Percentiles rank a stretch among this genome's conserved stretches.
phyloP scores from a whole-genome alignment of 192 early-diverging fungal species.

The Pecoramyces ruminantium region DNA sequence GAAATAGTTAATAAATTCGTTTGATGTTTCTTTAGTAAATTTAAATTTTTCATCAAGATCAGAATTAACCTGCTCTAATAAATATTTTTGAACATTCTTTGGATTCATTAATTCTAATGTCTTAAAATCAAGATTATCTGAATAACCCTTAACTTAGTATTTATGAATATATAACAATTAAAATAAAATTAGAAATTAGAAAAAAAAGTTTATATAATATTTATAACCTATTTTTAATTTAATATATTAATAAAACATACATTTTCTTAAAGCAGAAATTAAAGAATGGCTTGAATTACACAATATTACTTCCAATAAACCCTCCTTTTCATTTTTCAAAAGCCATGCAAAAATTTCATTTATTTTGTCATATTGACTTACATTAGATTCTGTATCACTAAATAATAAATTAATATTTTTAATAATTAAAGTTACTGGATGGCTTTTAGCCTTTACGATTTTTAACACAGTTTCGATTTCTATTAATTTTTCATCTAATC shows the following conservation, averaged over 20 bases:
- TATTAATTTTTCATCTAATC: not conserved
- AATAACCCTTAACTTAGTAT: not conserved
- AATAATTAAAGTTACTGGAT: not conserved
- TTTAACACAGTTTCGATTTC: not conserved
- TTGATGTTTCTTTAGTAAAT: not conserved
- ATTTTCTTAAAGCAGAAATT: not conserved
- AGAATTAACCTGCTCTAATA: not conserved
- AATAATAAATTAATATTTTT: not conserved
- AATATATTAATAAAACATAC: not conserved
- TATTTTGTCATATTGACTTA: not conserved
- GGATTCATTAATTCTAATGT: not conserved
- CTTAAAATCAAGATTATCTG: not conserved
- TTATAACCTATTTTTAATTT: too few species aligned
- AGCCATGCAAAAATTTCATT: not conserved
- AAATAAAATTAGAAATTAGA: not conserved
- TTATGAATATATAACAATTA: not conserved
- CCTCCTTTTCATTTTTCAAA: not conserved
- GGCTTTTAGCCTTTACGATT: not conserved
- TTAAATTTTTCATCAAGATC: not conserved
- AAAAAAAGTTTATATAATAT: too few species aligned
- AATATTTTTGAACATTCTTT: not conserved
- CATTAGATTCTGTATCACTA: not conserved
- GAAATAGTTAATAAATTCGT: not conserved
- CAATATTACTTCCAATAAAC: not conserved
- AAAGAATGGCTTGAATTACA: not conserved